Base-by-base conservation (phyloP, 2,329 filamentous ascomycete species). In the Scytalidium sp. region DNA sequence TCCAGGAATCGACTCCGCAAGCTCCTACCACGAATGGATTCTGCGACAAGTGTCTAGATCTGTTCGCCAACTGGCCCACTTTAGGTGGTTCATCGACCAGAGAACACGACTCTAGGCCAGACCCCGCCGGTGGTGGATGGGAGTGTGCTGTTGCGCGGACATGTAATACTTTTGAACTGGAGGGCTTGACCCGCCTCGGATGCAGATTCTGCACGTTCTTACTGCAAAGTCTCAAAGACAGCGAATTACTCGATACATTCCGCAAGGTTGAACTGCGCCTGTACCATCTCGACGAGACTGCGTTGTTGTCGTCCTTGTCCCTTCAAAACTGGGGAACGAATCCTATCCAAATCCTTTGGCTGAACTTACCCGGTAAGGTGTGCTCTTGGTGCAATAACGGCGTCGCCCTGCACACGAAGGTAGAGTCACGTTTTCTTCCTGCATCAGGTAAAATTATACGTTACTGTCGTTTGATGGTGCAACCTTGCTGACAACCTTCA, bases 161-260 rank as follows among this genome's bases (percentile, higher is more conserved):
- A 53, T 39, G 43, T 22, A 23, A 19, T 19, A 53, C 51, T 17
- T 53, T 51, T 45, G 51, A 48, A 45, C 32, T 53, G 19, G 51
- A 53, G 46, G 32, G 15, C 13, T 41, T 25, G 11, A 44, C 49
- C 32, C 42, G 49, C n/a, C 41, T 46, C 36, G 49, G 52, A 29
- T 49, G 49, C 36, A 53, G 41, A 41, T 53, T 53, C 39, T 53
- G 51, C 41, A 17, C 51, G 19, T 48, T 50, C 41, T 42, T 53
- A 29, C 32, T 53, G 3, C 51, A 53, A 23, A 47, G 9, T 19
- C 44, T 53, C 27, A 51, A 51, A 22, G 51, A 53, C 40, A 15
- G 32, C 21, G 11, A 46, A 29, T 7, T 45, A 23, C 43, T 50
- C 10, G 49, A 23, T 2, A 47, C 22, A 19, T 51, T 43, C 51